Evolutionary conservation across 441 rosid species (phyloP), one percentile per base, ranked within the genome.

Genomic region (Hura crepitans): DNA sequence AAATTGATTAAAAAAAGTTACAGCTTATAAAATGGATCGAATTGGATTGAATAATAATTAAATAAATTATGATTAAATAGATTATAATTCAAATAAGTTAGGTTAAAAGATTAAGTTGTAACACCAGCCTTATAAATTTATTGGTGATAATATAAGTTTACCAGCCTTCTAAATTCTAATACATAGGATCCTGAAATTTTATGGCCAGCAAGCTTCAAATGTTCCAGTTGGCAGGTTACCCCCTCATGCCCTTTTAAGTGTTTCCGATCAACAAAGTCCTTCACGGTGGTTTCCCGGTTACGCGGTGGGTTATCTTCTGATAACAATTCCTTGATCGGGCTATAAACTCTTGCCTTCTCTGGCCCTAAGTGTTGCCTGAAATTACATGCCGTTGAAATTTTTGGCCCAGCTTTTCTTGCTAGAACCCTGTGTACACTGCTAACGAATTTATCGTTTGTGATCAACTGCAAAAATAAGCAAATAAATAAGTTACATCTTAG

Each of bases 301-400:
- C 53, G 9, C 11, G 75, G 74, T 3, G 82, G 84, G 50, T 65
- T 76, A 8, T 75, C 73, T 30, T 76, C 69, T 0, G 83, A 71
- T 43, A 77, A 28, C 54, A 77, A n/a, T 18, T 80, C 74, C 42
- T 39, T 39, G 2, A 76, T 71, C 0, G 81, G 81, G 7, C 74
- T 77, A 20, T 71, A 80, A 10, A 30, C 33, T 20, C 62, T 74
- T 2, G 63, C 39, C 0, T 57, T 61, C 62, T 71, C 73, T 0
- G 69, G 65, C 46, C 18, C 17, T 35, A 60, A 28, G 42, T 53
- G 30, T 14, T 68, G 51, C 23, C 62, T 64, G 62, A 81, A 79
- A 10, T 76, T 68, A 17, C 75, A 59, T 2, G 74, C 77, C 43
- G 76, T 70, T 18, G 85, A 81, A 18, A 76, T 65, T 54, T 82